Conservation (phyloP, 2,329 filamentous ascomycete species). For the Talaromyces sp. region DNA sequence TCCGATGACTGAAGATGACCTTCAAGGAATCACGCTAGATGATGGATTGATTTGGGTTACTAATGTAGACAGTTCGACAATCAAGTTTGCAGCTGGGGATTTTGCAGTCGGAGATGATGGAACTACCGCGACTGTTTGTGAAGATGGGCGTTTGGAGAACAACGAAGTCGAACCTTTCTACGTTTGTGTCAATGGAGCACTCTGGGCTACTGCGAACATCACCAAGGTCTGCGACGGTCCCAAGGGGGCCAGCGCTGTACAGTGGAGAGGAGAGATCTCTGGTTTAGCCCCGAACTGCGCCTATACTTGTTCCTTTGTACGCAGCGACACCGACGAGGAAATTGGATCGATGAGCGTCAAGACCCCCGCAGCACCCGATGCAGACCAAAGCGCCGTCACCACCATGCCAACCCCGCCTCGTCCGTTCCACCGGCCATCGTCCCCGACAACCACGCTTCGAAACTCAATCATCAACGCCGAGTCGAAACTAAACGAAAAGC, state of each 20-base stretch:
- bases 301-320: slow-evolving; percentile 59
- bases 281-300: slow-evolving; percentile 60
- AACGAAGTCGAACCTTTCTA: slow-evolving; percentile 55
- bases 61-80: slow-evolving; percentile 41
- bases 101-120: slow-evolving; percentile 30
- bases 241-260: slow-evolving; percentile 39
- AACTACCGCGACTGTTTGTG: slow-evolving; percentile 20
- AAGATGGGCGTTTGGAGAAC: slow-evolving; percentile 21
- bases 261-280: slow-evolving; percentile 59
- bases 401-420: slow-evolving; percentile 44
- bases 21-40: slow-evolving; percentile 36
- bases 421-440: slow-evolving; percentile 57
- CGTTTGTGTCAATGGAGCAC: slow-evolving; percentile 60
- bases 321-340: slow-evolving; percentile 51
- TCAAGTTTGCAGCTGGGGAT: slow-evolving; percentile 44
- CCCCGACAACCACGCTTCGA: slow-evolving; percentile 59
- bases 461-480: slow-evolving; percentile 61
- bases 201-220: slow-evolving; percentile 60
- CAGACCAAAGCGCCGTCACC: slow-evolving; percentile 48
- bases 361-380: slow-evolving; percentile 54
- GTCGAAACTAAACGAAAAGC: slow-evolving; percentile 55
- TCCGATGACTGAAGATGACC: slow-evolving; percentile 38
- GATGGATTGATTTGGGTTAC: slow-evolving; percentile 45
- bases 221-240: slow-evolving; percentile 40
- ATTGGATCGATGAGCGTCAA: slow-evolving; percentile 59